These are phyloP conservation scores for Zoysia matrella DNA, from an alignment of 202 grass and related monocot genomes.

Conservation along the genomic window DNA sequence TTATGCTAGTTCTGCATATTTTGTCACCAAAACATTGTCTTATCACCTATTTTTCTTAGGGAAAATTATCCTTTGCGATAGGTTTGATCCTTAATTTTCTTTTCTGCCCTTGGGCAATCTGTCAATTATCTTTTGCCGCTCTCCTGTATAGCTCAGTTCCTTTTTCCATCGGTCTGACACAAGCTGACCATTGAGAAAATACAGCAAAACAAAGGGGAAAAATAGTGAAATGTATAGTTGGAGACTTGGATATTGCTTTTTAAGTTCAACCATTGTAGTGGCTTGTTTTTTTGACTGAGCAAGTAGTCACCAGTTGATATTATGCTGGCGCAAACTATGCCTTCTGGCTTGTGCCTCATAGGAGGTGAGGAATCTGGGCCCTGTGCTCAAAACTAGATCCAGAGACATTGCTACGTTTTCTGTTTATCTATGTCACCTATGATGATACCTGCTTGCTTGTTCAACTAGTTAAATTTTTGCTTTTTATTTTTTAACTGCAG, in stretches of 20 bases:
- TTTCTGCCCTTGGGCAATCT: not conserved
- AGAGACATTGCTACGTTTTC: not conserved
- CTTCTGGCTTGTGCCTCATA: constrained; percentile 21
- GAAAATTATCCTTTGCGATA: not conserved
- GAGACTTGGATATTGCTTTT: not conserved
- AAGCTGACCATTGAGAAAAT: not conserved
- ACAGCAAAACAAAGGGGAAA: not conserved
- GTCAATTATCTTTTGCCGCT: not conserved
- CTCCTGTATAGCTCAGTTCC: not conserved
- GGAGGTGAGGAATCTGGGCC: not conserved
- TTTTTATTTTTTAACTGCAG: constrained; percentile 16
- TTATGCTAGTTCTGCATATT: constrained; percentile 24
- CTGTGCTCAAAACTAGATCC: not conserved
- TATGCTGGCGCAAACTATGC: constrained; percentile 15
- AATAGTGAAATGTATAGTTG: not conserved
- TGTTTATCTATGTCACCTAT: constrained; percentile 2
- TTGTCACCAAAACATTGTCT: constrained; percentile 12
- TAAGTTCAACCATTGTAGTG: constrained; percentile 1
- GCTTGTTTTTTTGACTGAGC: not conserved
- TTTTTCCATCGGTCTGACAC: not conserved
- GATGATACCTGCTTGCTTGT: constrained; percentile 11
- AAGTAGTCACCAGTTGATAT: not conserved
- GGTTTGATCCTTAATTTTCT: not conserved
- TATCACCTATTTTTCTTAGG: not conserved
- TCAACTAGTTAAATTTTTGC: constrained; percentile 26